Evolutionary conservation across 805 yeast species (phyloP), one percentile per base, ranked within the genome.

Genomic region (Metschnikowia arizonensis): DNA sequence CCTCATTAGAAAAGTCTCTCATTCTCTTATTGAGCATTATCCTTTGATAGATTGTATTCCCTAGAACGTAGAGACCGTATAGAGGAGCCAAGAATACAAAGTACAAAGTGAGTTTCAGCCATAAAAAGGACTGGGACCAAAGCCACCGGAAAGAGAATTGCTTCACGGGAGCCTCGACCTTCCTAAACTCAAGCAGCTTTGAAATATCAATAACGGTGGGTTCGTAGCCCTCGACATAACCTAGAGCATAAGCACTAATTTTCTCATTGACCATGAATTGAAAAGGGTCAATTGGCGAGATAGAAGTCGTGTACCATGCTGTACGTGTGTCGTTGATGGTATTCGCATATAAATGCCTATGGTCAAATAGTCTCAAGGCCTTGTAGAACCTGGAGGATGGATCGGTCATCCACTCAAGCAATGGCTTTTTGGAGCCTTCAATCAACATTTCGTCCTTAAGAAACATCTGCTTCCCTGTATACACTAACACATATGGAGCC

Each of bases 301-400:
- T 85, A 4, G 86, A 86, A 0, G 95, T 73, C 2, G 95, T 86
- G 78, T 85, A 87, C 83, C 87, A 88, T 12, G 86, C 77, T 3
- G 95, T 81, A 53, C 95, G 50, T 18, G 49, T 42, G 18, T 52
- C 55, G 23, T 52, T 52, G 45, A 50, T 52, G 37, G 48, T 42
- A 19, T 50, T 52, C 5, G 54, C 53, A 15, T 50, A 50, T 36
- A 52, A 28, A 10, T 50, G 33, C 12, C 50, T 33, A 28, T 38
- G 33, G 3, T 40, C 31, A n/a, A 50, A 50, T 19, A 41, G 24
- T 19, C 19, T 40, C 23, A 51, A 39, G 4, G 51, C 53, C 29
- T 45, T 44, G 40, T 47, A 47, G 40, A 51, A 51, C 21, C 38
- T 42, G 15, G 51, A 47, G 9, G 42, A 12, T 10, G 55, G 51